phyloP scores from a whole-genome alignment of 23 red algal species.

The Pyropia haitanensis region DNA sequence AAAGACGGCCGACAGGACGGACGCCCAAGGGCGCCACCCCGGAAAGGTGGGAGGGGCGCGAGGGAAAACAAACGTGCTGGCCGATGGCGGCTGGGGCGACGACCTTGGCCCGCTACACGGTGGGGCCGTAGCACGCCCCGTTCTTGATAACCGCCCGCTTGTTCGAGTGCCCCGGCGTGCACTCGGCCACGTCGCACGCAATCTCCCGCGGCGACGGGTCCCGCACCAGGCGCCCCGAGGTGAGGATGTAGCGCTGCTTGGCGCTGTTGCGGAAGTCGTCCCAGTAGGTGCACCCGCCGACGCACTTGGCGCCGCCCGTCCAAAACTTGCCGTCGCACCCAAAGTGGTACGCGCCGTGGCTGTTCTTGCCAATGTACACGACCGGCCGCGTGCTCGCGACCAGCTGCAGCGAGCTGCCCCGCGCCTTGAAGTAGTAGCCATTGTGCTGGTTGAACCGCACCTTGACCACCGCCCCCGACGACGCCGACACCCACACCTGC shows the following conservation, averaged over 20 bases:
- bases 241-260: slow-evolving; percentile 3
- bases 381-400: slow-evolving; percentile 4
- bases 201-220: no score
- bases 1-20: no score
- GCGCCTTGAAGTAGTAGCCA: slow-evolving; percentile 10
- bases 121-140: no score
- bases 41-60: no score
- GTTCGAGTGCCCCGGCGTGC: no score
- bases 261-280: slow-evolving; percentile 12
- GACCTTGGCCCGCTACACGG: no score
- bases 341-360: slow-evolving; percentile 10
- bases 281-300: slow-evolving; percentile 10
- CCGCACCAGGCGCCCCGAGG: no score
- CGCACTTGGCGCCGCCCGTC: not conserved
- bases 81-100: no score
- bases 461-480: slow-evolving; percentile 1
- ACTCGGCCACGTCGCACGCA: no score
- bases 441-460: slow-evolving; percentile 14
- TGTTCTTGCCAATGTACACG: slow-evolving; percentile 14
- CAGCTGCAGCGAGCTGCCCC: not conserved
- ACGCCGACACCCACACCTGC: slow-evolving; percentile 3
- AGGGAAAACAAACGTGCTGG: no score
- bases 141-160: no score
- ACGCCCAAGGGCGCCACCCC: no score
- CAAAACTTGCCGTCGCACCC: not conserved